phyloP scores from a whole-genome alignment of 805 yeast species.

The Ogataea degrootiae region DNA sequence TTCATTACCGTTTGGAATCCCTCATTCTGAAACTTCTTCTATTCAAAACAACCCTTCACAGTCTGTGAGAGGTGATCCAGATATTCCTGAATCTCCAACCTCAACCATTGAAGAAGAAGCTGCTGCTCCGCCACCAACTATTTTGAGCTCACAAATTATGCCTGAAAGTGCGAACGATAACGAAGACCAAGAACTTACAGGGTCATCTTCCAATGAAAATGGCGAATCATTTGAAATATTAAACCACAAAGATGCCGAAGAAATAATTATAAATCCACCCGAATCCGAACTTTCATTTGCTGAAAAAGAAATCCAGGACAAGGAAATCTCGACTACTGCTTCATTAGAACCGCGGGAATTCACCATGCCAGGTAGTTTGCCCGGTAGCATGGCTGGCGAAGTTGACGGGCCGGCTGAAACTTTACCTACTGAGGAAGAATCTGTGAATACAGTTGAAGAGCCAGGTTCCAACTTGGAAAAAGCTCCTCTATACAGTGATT shows the following conservation, averaged over 20 bases:
- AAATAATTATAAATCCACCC: background rate
- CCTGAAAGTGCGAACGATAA: conserved; percentile 25
- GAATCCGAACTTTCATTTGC: background rate
- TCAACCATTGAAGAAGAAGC: conserved; percentile 30
- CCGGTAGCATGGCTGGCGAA: no score
- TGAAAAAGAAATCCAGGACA: background rate
- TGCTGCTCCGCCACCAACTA: conserved; percentile 23
- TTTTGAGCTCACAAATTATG: conserved; percentile 25
- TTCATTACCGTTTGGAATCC: conserved; percentile 45
- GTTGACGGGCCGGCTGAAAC: conserved; percentile 4
- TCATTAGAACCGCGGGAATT: background rate
- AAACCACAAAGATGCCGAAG: conserved; percentile 39
- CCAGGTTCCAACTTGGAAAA: no score
- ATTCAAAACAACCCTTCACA: conserved; percentile 89
- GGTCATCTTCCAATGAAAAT: conserved; percentile 15
- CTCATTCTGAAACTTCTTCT: conserved; percentile 82
- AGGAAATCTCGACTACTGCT: background rate
- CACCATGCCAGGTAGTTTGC: conserved; percentile 13
- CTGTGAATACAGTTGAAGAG: conserved; percentile 4
- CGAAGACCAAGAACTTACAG: conserved; percentile 5
- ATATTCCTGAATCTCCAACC: conserved; percentile 36
- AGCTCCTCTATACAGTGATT: no score
- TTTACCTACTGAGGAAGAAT: conserved; percentile 3
- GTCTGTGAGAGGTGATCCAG: conserved; percentile 78
- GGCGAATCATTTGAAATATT: conserved; percentile 53